Percentiles rank a stretch among this genome's conserved stretches.
Conservation (phyloP, 495 filamentous ascomycete species). For the Collariella sp. region DNA sequence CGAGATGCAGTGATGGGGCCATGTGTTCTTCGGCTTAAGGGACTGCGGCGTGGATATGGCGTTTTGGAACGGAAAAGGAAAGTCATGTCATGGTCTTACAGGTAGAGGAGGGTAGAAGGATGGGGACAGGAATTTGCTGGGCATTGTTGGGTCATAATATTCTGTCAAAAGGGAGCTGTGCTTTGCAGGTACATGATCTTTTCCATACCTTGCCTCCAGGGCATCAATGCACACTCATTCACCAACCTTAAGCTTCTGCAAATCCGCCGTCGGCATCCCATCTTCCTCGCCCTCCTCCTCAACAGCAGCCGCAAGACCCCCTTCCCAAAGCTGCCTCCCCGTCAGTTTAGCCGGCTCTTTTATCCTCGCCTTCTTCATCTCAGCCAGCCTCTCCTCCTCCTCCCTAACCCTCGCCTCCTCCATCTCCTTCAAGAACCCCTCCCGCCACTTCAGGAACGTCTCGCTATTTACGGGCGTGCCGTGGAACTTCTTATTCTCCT, state of each 20-base stretch:
- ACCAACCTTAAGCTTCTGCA: conserved; percentile 60
- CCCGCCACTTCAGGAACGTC: conserved; percentile 75
- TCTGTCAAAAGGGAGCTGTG: too few species aligned
- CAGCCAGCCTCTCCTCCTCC: conserved; percentile 63
- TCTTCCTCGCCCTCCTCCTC: conserved; percentile 58
- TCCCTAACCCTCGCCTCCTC: conserved; percentile 55
- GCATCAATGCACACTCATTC: conserved; percentile 14
- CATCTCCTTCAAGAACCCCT: conserved; percentile 68
- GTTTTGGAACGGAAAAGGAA: conserved; percentile 22
- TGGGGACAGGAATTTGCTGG: not conserved
- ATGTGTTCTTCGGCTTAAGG: not conserved
- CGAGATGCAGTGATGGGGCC: conserved; percentile 19
- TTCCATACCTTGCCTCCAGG: not conserved
- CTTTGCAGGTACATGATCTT: not conserved
- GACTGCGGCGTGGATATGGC: too few species aligned
- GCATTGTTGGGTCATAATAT: not conserved
- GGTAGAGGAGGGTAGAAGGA: not conserved
- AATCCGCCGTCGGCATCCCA: conserved; percentile 42
- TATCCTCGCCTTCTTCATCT: conserved; percentile 62
- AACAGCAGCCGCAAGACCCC: conserved; percentile 61
- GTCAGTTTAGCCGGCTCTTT: conserved; percentile 60
- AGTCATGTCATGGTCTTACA: conserved; percentile 1
- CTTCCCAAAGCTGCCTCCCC: conserved; percentile 78
- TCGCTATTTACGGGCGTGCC: conserved; percentile 80
- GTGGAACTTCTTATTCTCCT: conserved; percentile 93